A percentile compares a stretch with the other conserved stretches of the same genome.
phyloP scores from a whole-genome alignment of 371 early-diverging fungal species.

The Mucor racemosus region DNA sequence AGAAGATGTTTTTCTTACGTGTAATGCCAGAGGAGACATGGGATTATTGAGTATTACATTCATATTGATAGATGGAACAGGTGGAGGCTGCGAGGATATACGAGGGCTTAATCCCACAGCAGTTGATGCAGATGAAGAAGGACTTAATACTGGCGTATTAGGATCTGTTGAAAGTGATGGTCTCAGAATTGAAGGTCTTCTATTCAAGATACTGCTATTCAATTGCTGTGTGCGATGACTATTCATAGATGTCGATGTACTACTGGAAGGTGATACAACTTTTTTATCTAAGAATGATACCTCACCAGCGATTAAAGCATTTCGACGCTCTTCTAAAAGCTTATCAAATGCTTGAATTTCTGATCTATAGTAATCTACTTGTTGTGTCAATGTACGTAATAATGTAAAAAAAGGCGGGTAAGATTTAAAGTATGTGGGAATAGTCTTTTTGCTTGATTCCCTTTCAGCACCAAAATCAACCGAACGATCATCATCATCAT shows the following conservation, averaged over 20 bases:
- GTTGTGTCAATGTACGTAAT: slow-evolving; percentile 65
- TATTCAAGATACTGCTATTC: slow-evolving; percentile 1
- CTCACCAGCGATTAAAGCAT: slow-evolving; percentile 49
- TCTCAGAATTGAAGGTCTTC: slow-evolving; percentile 26
- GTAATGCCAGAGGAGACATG: slow-evolving; percentile 45
- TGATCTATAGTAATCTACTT: slow-evolving; percentile 71
- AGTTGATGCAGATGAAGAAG: slow-evolving; percentile 24
- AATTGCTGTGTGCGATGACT: background rate
- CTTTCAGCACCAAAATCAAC: slow-evolving; percentile 52
- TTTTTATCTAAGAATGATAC: slow-evolving; percentile 17
- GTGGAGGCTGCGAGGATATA: slow-evolving; percentile 11
- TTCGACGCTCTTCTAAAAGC: slow-evolving; percentile 60
- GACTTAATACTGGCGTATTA: slow-evolving; percentile 14
- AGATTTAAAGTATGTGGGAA: slow-evolving; percentile 54
- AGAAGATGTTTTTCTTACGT: slow-evolving; percentile 45
- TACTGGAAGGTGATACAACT: background rate
- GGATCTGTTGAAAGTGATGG: slow-evolving; percentile 6
- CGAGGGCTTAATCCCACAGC: slow-evolving; percentile 3
- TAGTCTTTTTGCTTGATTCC: slow-evolving; percentile 38
- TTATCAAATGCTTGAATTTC: slow-evolving; percentile 63
- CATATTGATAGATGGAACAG: slow-evolving; percentile 19
- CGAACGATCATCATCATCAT: slow-evolving; percentile 57
- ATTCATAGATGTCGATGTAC: background rate
- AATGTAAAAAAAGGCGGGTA: slow-evolving; percentile 71
- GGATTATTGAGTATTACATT: slow-evolving; percentile 30